Percentiles rank a stretch among this genome's conserved stretches.
These are phyloP conservation scores for Coemansia sp. DNA, from an alignment of 192 early-diverging fungal species.

Conservation along the genomic window DNA sequence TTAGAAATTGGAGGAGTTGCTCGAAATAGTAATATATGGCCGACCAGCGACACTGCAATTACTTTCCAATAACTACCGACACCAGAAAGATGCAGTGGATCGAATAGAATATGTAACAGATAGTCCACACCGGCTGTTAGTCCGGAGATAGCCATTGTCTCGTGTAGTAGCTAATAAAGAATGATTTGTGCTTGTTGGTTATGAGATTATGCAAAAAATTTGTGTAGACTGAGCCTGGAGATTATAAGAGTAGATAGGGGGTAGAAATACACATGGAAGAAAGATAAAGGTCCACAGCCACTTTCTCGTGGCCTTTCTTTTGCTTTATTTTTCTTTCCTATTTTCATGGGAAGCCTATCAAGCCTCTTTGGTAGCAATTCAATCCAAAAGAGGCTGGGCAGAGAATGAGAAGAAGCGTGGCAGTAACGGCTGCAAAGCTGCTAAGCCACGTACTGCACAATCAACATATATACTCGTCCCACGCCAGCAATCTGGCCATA, in stretches of 20 bases:
- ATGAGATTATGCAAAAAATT: background rate
- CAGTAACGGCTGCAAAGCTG: background rate
- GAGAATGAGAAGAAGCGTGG: background rate
- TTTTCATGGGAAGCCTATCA: background rate
- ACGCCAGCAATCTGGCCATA: background rate
- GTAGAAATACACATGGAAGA: background rate
- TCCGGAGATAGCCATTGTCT: background rate
- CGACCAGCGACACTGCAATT: constrained; percentile 13
- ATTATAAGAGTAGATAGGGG: background rate
- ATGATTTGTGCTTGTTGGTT: background rate
- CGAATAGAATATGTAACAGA: constrained; percentile 26
- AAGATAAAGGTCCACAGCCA: background rate
- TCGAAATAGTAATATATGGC: constrained; percentile 6
- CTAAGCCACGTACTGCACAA: background rate
- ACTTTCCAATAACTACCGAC: constrained; percentile 33
- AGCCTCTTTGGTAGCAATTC: background rate
- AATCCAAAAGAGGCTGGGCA: background rate
- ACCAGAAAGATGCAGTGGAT: constrained; percentile 32
- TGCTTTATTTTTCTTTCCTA: background rate
- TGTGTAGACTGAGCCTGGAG: too few relatives aligned
- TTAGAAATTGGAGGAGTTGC: constrained; percentile 6
- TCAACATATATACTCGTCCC: background rate
- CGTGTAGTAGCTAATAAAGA: background rate
- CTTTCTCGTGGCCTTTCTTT: background rate
- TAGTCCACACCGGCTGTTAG: constrained; percentile 4